These are phyloP conservation scores for Cryphonectria naterciae DNA, from an alignment of 2,329 filamentous ascomycete genomes.

Conservation along the genomic window DNA sequence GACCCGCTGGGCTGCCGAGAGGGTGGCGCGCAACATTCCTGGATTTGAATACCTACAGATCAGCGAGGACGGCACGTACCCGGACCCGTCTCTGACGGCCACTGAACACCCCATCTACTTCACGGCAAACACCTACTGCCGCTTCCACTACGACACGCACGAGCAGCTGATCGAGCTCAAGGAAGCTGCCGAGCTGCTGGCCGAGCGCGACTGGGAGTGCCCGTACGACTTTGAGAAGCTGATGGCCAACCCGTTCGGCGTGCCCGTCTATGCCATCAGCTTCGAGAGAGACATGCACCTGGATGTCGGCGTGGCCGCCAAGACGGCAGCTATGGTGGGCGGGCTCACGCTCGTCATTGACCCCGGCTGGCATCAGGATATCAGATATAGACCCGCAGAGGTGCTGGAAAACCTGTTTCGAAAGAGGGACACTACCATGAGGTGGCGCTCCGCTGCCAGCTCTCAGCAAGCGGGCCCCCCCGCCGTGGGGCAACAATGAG, in stretches of 20 bases:
- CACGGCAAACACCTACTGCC: conserved; percentile 73
- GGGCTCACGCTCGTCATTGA: conserved; percentile 14
- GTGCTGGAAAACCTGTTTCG: conserved; percentile 12
- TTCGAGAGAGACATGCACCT: conserved; percentile 19
- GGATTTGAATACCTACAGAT: conserved; percentile 38
- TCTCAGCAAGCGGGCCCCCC: neutral
- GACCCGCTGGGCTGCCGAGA: conserved; percentile 65
- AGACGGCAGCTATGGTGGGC: conserved; percentile 14
- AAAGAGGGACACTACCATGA: neutral
- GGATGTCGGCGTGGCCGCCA: neutral
- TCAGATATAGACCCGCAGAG: conserved; percentile 12
- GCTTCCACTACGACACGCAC: conserved; percentile 68
- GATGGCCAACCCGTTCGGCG: neutral
- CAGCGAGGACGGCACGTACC: conserved; percentile 34
- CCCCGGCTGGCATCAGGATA: conserved; percentile 16
- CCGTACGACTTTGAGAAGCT: conserved; percentile 19
- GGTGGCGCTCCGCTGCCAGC: neutral
- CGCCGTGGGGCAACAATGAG: neutral
- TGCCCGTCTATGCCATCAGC: conserved; percentile 17
- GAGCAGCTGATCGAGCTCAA: conserved; percentile 61
- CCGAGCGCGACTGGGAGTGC: conserved; percentile 19
- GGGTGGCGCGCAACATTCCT: conserved; percentile 45
- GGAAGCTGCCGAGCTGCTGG: conserved; percentile 59
- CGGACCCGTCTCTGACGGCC: conserved; percentile 30
- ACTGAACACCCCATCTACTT: conserved; percentile 58